Evolutionary conservation across 352 stramenopile species (phyloP), one percentile per base, ranked within the genome.

Genomic region (Phytophthora ohioensis): DNA sequence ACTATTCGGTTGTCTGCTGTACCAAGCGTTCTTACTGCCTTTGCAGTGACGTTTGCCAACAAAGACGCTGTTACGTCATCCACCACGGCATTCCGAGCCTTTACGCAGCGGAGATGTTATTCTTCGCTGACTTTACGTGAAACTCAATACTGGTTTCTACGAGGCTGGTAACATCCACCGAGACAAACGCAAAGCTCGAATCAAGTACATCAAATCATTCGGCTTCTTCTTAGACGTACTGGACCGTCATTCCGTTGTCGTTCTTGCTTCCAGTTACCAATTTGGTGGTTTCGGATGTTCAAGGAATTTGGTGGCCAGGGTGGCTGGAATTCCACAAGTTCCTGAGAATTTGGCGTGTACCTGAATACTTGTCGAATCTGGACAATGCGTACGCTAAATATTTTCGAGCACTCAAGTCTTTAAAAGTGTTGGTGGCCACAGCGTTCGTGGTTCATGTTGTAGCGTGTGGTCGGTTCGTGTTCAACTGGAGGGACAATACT

Each of bases 241-340:
- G 4, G 68, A n/a, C 81, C 2, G 67, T 91, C 6, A 12, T 91
- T 1, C 85, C 85, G 7, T 9, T n/a, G 5, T 46, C 41, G 15
- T 4, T 46, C 13, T 27, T 46, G 21, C 2, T 46, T 21, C 21
- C 21, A 21, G 21, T 21, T 1, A 21, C 21, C 0, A 21, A 21
- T 21, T 21, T 21, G 21, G 21, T 21, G 21, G 0, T 21, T 21
- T 21, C 21, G 21, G 21, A 21, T 21, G 21, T 21, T 21, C 21
- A 21, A 1, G 21, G 21, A 21, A 21, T 21, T 21, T 21, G 21
- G 21, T 68, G 56, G 41, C 68, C 63, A 5, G 73, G 69, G 8
- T 84, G 71, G 67, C 58, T 90, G 32, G 85, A 91, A 38, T 64
- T 73, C 45, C 80, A 90, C 67, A 92, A 92, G 31, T 15, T 90